These are phyloP conservation scores for Coemansia sp. DNA, from an alignment of 192 early-diverging fungal species.

Conservation along the genomic window DNA sequence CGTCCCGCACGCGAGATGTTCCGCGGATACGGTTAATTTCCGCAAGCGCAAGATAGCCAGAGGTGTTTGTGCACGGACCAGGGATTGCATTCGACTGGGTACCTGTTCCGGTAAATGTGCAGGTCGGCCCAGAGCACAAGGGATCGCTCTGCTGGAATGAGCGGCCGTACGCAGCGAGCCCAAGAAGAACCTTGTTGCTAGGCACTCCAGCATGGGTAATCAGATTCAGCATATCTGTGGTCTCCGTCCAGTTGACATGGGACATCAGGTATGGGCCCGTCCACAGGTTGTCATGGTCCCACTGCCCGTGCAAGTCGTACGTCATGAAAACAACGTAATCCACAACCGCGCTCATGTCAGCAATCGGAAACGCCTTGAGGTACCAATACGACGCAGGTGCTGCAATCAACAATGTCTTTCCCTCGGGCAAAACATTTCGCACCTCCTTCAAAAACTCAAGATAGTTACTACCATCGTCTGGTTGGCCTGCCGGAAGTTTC, in stretches of 20 bases:
- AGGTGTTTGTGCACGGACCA: conserved; percentile 7
- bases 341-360: conserved; percentile 8
- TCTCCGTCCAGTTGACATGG: conserved; percentile 22
- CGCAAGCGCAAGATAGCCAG: not conserved
- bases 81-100: not conserved
- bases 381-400: conserved; percentile 23
- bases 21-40: conserved; percentile 9
- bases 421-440: not conserved
- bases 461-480: conserved; percentile 12
- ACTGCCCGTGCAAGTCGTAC: conserved; percentile 27
- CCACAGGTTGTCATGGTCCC: conserved; percentile 17
- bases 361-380: conserved; percentile 15
- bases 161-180: conserved; percentile 16
- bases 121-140: not conserved
- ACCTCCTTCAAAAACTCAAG: conserved; percentile 15
- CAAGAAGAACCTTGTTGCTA: conserved; percentile 25
- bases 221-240: conserved; percentile 10
- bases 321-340: conserved; percentile 32
- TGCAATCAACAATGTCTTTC: conserved; percentile 13
- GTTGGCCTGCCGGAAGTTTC: conserved; percentile 9
- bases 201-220: conserved; percentile 28
- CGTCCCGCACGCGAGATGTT: not conserved
- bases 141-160: conserved; percentile 9
- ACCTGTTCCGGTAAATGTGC: conserved; percentile 5
- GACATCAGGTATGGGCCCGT: conserved; percentile 13